Evolutionary conservation across 768 basidiomycete species (phyloP), one percentile per base, ranked within the genome.

Genomic region (Rhizopogon roseolus): DNA sequence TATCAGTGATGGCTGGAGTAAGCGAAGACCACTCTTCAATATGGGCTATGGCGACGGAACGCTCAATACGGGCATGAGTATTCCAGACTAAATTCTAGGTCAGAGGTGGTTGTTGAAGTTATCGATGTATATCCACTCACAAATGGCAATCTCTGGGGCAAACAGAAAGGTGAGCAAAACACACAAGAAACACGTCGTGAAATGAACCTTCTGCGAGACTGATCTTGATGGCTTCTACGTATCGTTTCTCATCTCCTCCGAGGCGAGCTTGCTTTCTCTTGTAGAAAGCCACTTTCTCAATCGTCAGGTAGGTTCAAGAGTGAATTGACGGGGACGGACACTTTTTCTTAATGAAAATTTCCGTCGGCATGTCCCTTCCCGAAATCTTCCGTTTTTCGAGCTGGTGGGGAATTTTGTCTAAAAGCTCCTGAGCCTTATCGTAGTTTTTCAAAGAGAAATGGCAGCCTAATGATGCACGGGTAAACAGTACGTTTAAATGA

Each of bases 261-360:
- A 73, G 66, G 28, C 80, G 69, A 38, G 60, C 63, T 58, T 88
- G 85, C 61, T 91, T 91, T 61, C 77, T 76, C 65, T 84, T 80
- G 66, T 88, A 91, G 61, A 89, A 90, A 1, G 76, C 77, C 62
- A 92, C 90, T 92, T 58, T 22, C 22, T 3, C 10, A 52, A 54
- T 9, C 22, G 8, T 9, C 50, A 40, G 49, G 16, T 11, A 36
- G 13, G 44, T 54, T 53, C 14, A 28, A 46, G 40, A 52, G 48
- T 13, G 19, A 28, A 40, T 51, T 14, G 36, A 39, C 13, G 22
- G 16, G 1, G 62, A 69, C 84, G 8, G 49, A 90, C 90, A 38
- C 67, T 86, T 88, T 73, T 87, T 89, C 72, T 84, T 81, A 51
- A 91, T 88, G 52, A 85, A 83, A 3, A 84, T 81, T 60, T 92